Base-by-base conservation (phyloP, 345 rosid genomes). In the Brassica nigra region DNA sequence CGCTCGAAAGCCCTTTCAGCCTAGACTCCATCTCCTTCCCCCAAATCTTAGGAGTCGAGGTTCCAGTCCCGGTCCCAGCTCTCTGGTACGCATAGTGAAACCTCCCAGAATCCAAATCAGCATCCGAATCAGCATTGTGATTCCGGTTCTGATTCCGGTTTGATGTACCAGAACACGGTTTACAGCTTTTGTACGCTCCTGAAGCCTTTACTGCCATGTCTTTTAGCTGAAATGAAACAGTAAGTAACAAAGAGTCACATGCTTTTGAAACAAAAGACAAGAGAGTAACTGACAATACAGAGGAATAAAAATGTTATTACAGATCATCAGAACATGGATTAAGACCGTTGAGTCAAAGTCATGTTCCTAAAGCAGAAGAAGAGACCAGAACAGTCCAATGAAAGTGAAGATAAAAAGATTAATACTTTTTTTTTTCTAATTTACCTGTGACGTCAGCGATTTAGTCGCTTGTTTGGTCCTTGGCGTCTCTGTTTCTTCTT, bases 181-280 rank as follows among this genome's bases (percentile, higher is more conserved):
- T 92, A 84, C 99, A 95, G 83, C 86, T 90, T 79, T 70, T 92
- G 78, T 95, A 92, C 3, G 94, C 97, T 39, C 97, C 97, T 8
- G 97, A 91, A 9, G 99, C 99, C 82, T 91, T 95, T 76, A 92
- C 37, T 55, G 99, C 99, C 68, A 95, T 95, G 78, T 92, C 99
- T 85, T 95, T 95, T 76, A 95, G 87, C 99, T 95, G 85, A 6
- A 44, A n/a, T 59, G 23, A 8, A 57, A 74, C 62, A 34, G 16
- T 44, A 1, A 34, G n/a, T 37, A 5, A 52, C 68, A 9, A 36
- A 14, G 54, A 10, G 7, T 57, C 76, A 49, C 68, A 68, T 59
- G 37, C 15, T 12, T 6, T 47, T 5, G 36, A 29, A 5, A 30
- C 37, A 30, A 3, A 15, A 29, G 12, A 29, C 1, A 57, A 57